A percentile compares a stretch with the other conserved stretches of the same genome.
phyloP scores from a whole-genome alignment of 148 eudicot genomes.

The Persicaria tinctoria region DNA sequence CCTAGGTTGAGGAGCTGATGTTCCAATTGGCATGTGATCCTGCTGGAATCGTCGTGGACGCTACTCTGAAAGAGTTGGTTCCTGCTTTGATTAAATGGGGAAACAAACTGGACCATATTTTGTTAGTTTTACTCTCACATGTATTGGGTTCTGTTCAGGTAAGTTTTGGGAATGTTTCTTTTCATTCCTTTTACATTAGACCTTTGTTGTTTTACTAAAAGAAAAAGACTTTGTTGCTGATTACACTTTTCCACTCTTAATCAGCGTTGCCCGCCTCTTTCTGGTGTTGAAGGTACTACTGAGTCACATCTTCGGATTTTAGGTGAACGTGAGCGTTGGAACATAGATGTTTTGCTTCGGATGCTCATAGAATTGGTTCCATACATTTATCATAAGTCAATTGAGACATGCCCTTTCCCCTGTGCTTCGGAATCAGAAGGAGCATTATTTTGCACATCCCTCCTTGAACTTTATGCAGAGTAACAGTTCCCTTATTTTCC shows the following conservation, averaged over 20 bases:
- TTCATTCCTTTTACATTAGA: neutral
- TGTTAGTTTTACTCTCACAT: constrained; percentile 59
- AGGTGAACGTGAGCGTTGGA: constrained; percentile 99
- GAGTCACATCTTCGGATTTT: constrained; percentile 82
- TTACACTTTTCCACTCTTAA: neutral
- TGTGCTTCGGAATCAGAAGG: constrained; percentile 47
- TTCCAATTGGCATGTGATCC: constrained; percentile 96
- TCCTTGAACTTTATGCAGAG: constrained; percentile 75
- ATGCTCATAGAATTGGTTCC: constrained; percentile 76
- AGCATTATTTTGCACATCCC: constrained; percentile 38
- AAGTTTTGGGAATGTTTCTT: neutral
- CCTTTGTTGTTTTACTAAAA: neutral
- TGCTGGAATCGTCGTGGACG: constrained; percentile 84
- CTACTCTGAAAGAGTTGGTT: constrained; percentile 74
- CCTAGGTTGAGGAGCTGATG: constrained; percentile 90
- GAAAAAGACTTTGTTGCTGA: neutral
- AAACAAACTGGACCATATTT: constrained; percentile 63
- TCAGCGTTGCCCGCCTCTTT: constrained; percentile 97
- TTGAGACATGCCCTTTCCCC: constrained; percentile 76
- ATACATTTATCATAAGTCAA: constrained; percentile 54
- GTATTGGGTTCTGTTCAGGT: constrained; percentile 74
- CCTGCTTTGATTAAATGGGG: constrained; percentile 91
- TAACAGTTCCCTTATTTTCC: constrained; percentile 13
- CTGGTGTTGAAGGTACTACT: constrained; percentile 92
- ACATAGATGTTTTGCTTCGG: constrained; percentile 73